Conservation (phyloP, 805 yeast species). For the Yamadazyma insecticola region DNA sequence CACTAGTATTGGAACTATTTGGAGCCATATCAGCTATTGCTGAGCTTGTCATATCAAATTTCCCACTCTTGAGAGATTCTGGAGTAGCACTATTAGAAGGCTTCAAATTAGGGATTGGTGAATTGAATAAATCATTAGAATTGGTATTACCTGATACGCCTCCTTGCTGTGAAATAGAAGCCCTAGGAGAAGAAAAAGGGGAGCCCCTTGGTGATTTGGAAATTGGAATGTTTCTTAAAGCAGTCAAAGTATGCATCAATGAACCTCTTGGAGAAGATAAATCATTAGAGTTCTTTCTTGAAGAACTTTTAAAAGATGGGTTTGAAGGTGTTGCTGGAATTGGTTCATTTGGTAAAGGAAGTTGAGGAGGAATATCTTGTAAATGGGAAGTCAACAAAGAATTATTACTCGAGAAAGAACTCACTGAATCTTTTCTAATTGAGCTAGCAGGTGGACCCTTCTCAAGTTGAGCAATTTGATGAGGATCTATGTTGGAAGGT, state of each 20-base stretch:
- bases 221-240: conserved; percentile 32
- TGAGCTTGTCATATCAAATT: no score
- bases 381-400: conserved; percentile 26
- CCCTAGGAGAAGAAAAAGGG: conserved; percentile 44
- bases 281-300: conserved; percentile 35
- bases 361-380: conserved; percentile 51
- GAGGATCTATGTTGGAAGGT: conserved; percentile 1
- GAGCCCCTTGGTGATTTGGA: conserved; percentile 34
- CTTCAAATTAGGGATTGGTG: conserved; percentile 18
- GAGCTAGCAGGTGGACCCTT: background rate
- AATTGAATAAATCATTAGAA: conserved; percentile 12
- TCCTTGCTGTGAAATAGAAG: conserved; percentile 39
- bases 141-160: conserved; percentile 1
- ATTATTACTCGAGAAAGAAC: conserved; percentile 18
- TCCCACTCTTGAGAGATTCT: no score
- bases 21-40: no score
- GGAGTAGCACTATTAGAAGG: conserved; percentile 6
- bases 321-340: conserved; percentile 39
- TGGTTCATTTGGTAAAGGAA: conserved; percentile 54
- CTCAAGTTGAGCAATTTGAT: conserved; percentile 1
- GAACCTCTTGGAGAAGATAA: conserved; percentile 37
- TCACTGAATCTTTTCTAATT: conserved; percentile 9
- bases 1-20: no score
- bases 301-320: conserved; percentile 31
- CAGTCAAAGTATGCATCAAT: conserved; percentile 35